Base-by-base conservation (phyloP, 2,329 filamentous ascomycete species). In the Cladosporium velox region DNA sequence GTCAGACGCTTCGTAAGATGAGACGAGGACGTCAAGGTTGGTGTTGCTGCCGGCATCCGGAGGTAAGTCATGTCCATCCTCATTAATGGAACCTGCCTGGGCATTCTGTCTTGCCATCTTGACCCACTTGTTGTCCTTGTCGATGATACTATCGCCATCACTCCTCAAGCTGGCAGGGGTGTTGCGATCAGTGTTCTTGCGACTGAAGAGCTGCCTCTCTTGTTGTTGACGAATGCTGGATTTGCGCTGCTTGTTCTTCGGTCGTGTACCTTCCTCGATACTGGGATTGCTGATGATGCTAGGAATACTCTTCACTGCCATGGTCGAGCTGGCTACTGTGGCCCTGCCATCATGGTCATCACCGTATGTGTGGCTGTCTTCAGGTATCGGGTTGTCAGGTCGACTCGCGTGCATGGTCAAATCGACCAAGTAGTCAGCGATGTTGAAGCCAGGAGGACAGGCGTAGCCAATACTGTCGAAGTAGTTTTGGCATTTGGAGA, bases 391-490 rank as follows among this genome's bases (percentile, higher is more conserved):
- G 1, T 84, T 83, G 44, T 79, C 81, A 15, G 84, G 81, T 62
- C 85, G 83, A 66, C 91, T 87, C 28, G 93, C 93, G 77, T 99
- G 95, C 94, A 99, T 98, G 0, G 95, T 98, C 49, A 99, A 84
- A 77, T 99, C 95, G 34, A 99, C 93, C 5, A 99, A 86, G 75
- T 97, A 99, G 77, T 99, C 95, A 4, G 95, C 95, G 78, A 99
- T 98, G 74, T 99, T 99, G 85, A 98, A 99, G 2, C 96, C 96
- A 28, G 93, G 90, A 12, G 95, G 95, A 75, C 96, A 99, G 59
- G 91, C 84, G 77, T 97, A 99, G 52, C 95, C 96, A 68, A 97
- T 89, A 57, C 88, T 86, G 74, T 97, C 92, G 73, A 99, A 99
- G 76, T 97, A 99, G 24, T 87, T 83, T 77, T 99, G 95, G 76